Conservation (phyloP, 495 filamentous ascomycete genomes). For the Penicillium macrosclerotiorum region DNA sequence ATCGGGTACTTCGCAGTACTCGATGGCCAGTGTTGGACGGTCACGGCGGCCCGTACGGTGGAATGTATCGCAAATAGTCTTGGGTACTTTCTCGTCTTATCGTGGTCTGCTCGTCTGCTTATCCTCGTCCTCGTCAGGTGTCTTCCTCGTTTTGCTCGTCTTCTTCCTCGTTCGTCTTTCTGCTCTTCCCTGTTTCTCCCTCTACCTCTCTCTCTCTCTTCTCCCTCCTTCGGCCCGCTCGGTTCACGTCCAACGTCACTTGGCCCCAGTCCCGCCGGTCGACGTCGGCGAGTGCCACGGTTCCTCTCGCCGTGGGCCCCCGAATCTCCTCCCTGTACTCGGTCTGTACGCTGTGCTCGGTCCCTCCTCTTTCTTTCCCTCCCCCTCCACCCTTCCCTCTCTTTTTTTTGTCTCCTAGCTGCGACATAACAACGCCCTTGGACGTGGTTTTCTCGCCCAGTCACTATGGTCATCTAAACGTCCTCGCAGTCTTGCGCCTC, state of each 20-base stretch:
- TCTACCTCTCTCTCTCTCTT: conserved; percentile 9
- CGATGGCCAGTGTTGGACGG: too few species aligned
- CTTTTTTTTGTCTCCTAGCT: neutral
- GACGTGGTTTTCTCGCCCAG: neutral
- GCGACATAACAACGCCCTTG: neutral
- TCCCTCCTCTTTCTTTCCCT: too few species aligned
- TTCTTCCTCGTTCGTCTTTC: conserved; percentile 7
- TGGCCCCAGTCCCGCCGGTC: conserved; percentile 13
- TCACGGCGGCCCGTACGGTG: too few species aligned
- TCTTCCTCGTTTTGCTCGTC: too few species aligned
- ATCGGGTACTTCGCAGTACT: too few species aligned
- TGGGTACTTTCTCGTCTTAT: too few species aligned
- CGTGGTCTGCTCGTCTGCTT: too few species aligned
- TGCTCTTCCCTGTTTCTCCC: conserved; percentile 12
- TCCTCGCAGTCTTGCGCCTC: neutral
- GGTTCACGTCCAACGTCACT: conserved; percentile 17
- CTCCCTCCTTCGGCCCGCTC: conserved; percentile 2
- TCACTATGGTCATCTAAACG: conserved; percentile 15
- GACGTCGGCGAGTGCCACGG: conserved; percentile 22
- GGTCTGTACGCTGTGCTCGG: too few species aligned
- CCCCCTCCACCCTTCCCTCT: conserved; percentile 1
- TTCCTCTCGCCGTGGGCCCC: conserved; percentile 21
- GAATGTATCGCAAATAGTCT: too few species aligned
- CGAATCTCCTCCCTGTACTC: conserved; percentile 16
- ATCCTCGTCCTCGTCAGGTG: too few species aligned